Evolutionary conservation across 345 rosid species (phyloP), one percentile per base, ranked within the genome.

Genomic region (Eucalyptus melliodora): DNA sequence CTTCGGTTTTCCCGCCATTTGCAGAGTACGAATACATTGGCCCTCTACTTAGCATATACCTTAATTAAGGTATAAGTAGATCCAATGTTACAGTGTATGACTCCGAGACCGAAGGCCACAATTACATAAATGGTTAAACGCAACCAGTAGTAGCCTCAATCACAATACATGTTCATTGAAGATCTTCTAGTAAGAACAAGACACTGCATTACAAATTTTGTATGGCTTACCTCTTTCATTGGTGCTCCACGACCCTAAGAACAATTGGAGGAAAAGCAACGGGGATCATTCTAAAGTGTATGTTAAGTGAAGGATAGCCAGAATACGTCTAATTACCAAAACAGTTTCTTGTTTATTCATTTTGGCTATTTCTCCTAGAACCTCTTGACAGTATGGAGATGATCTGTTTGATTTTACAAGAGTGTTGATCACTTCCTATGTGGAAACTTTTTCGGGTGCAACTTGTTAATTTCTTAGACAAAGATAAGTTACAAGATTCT

Each of bases 381-480:
- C 93, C 90, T 88, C 90, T 42, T 92, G 90, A 59, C 87, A 91
- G 16, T 47, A 44, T 30, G 88, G 87, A 15, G 94, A 95, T 26
- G 93, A 92, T 67, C 91, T 89, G 60, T 92, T 94, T 15, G 95
- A 88, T 59, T 89, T 90, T 5, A 88, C 90, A 27, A 95, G 93
- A 59, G 88, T 87, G 24, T 89, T 11, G 40, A 93, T 94, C 26
- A 88, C 97, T 92, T 92, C 93, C 40, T 95, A 92, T 42, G 94
- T 17, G 53, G 49, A 42, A 17, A 91, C 67, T 21, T 89, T 51
- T 49, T 85, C 92, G 4, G 83, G 86, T 24, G 49, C 82, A 47
- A 94, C 94, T 89, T 92, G 88, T 88, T 96, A 82, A 90, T 88
- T 86, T 93, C 95, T 96, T 94, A 34, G 90, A 26, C 55, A 3